Conservation (phyloP, 345 rosid genomes). For the Eutrema japonicum region DNA sequence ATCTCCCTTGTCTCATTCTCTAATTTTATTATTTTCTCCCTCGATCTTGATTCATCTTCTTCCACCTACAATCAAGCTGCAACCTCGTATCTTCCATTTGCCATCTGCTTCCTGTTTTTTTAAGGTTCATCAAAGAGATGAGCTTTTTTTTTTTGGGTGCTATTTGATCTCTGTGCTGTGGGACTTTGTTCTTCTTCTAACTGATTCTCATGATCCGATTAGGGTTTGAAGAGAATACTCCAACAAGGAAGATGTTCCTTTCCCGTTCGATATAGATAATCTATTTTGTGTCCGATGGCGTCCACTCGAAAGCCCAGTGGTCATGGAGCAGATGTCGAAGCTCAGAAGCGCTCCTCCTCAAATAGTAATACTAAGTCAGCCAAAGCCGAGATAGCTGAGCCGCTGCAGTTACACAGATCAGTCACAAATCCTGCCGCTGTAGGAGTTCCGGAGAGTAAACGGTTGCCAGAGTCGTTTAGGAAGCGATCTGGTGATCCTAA, state of each 20-base stretch:
- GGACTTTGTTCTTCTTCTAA: conserved; percentile 27
- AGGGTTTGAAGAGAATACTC: conserved; percentile 28
- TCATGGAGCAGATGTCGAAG: conserved; percentile 50
- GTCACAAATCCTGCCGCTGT: conserved; percentile 43
- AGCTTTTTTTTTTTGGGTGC: not conserved
- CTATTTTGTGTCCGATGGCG: conserved; percentile 26
- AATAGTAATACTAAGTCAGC: conserved; percentile 45
- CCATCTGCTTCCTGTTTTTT: conserved; percentile 9
- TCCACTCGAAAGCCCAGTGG: conserved; percentile 48
- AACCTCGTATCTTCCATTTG: conserved; percentile 13
- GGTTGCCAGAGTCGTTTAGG: conserved; percentile 43
- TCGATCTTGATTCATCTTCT: conserved; percentile 5
- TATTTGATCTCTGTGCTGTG: conserved; percentile 8
- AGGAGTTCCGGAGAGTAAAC: conserved; percentile 55
- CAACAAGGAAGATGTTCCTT: conserved; percentile 22
- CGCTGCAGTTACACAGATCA: conserved; percentile 42
- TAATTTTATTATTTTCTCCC: not conserved
- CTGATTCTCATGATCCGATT: conserved; percentile 23
- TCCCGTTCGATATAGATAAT: conserved; percentile 16
- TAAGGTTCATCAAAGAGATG: not conserved
- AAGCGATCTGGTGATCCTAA: conserved; percentile 50
- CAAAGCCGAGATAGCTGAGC: conserved; percentile 43
- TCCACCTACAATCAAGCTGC: not conserved
- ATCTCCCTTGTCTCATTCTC: conserved; percentile 19
- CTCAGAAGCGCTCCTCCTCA: conserved; percentile 44